Evolutionary conservation across 768 basidiomycete species (phyloP).

Genomic region (Agrocybe praecox): DNA sequence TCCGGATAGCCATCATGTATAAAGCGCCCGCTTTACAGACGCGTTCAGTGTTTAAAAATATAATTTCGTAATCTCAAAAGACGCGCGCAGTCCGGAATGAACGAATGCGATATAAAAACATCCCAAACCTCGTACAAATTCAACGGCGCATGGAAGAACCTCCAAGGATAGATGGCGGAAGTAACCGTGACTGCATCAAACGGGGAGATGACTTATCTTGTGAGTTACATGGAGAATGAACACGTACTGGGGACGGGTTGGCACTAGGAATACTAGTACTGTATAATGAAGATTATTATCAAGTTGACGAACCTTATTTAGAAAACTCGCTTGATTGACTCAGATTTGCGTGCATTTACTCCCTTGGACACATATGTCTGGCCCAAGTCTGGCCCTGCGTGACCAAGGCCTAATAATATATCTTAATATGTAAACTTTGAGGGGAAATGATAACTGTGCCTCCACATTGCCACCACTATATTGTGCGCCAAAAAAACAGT

Average conservation of each 20-base stretch:
- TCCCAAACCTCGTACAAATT: no score
- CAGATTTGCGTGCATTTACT: not conserved
- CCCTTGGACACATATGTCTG: not conserved
- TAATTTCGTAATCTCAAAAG: not conserved
- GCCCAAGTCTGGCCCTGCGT: slow-evolving; percentile 1
- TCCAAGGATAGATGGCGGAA: not conserved
- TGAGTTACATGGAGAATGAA: not conserved
- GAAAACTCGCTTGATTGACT: slow-evolving; percentile 1
- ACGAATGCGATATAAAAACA: not conserved
- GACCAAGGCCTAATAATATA: not conserved
- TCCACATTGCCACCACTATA: slow-evolving; percentile 13
- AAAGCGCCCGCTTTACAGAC: not conserved
- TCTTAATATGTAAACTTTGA: not conserved
- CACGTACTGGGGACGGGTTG: slow-evolving; percentile 4
- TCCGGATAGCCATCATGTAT: not conserved
- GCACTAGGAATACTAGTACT: slow-evolving; percentile 8
- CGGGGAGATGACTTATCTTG: not conserved
- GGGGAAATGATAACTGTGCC: not conserved
- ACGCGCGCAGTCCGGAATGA: no score
- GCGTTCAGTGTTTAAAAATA: not conserved
- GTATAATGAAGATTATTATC: not conserved
- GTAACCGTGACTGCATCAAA: not conserved
- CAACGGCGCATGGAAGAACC: no score
- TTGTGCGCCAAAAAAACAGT: not conserved
- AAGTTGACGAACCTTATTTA: not conserved